phyloP scores from a whole-genome alignment of 1,284 basidiomycete species.

The Afroboletus lepidellus region DNA sequence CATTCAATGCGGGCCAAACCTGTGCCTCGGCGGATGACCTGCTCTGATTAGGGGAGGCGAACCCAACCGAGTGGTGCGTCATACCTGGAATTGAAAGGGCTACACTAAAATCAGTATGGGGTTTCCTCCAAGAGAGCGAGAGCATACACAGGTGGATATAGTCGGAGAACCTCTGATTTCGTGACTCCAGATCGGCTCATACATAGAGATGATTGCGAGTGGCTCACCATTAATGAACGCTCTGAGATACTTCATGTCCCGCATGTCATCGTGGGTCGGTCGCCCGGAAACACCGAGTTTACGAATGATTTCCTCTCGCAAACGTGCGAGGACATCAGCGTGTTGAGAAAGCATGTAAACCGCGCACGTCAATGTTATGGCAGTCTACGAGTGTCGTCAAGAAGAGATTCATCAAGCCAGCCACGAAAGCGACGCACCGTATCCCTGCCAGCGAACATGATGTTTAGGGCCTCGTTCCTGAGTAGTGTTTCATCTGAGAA shows the following conservation, averaged over 20 bases:
- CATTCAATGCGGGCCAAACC: too few relatives aligned
- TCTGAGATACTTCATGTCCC: neutral
- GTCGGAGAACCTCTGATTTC: neutral
- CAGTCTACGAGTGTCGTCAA: constrained; percentile 37
- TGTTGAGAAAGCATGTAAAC: too few relatives aligned
- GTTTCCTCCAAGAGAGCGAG: neutral
- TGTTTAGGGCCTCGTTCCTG: constrained; percentile 42
- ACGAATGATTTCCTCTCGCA: too few relatives aligned
- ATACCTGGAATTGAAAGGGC: neutral
- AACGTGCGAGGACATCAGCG: too few relatives aligned
- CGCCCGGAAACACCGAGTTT: constrained; percentile 39
- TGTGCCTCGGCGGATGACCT: constrained; percentile 4
- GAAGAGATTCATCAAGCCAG: neutral
- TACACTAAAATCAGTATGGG: neutral
- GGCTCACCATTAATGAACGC: neutral
- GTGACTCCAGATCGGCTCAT: neutral
- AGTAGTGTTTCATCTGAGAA: constrained; percentile 33
- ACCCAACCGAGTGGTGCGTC: neutral
- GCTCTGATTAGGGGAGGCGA: neutral
- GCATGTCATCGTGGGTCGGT: neutral
- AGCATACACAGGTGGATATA: neutral
- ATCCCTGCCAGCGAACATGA: constrained; percentile 41
- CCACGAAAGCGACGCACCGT: constrained; percentile 31
- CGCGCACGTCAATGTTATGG: constrained; percentile 52
- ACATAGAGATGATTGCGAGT: neutral